Conservation (phyloP, 192 early-diverging fungal species). For the Podila epigama region DNA sequence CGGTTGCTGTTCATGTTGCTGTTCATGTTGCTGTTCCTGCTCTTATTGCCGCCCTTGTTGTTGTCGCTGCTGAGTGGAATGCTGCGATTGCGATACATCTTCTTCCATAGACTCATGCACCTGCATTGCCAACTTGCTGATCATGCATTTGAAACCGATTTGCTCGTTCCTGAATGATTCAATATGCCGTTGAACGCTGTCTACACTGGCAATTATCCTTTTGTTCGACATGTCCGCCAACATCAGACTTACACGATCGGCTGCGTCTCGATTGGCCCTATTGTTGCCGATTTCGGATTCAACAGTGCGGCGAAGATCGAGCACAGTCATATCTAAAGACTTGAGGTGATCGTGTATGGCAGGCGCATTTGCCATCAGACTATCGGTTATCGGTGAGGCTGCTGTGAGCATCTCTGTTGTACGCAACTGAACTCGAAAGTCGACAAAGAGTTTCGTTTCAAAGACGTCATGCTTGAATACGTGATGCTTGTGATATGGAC, state of each 20-base stretch:
- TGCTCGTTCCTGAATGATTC: neutral
- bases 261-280: neutral
- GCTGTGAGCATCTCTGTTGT: neutral
- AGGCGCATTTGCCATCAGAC: neutral
- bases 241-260: neutral
- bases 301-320: neutral
- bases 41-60: too few relatives aligned
- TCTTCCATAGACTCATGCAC: neutral
- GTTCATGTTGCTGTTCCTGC: too few relatives aligned
- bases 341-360: neutral
- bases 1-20: too few relatives aligned
- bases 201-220: neutral
- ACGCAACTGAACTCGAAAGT: neutral
- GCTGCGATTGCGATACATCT: neutral
- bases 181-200: neutral
- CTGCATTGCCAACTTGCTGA: neutral
- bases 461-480: neutral
- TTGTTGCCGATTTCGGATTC: neutral
- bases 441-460: neutral
- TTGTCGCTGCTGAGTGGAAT: neutral
- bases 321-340: neutral
- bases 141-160: neutral
- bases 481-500: neutral
- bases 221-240: neutral
- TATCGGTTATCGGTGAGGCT: neutral